Conservation (phyloP, 352 stramenopile species). For the Globisporangium nodosum region DNA sequence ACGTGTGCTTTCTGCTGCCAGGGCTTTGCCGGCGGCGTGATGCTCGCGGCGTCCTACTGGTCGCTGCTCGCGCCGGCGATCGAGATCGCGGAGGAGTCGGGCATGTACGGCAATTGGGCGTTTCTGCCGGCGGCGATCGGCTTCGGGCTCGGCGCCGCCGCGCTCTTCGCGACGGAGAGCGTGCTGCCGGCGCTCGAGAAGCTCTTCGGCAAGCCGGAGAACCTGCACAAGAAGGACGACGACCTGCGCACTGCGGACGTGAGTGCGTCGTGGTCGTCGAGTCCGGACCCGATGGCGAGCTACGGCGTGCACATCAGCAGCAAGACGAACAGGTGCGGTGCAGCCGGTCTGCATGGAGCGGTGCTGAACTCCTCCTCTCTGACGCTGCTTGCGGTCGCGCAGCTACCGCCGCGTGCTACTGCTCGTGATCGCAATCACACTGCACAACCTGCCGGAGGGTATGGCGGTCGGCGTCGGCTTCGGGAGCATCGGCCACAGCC, state of each 20-base stretch:
- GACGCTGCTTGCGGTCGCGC: neutral
- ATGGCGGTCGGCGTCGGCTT: slow-evolving; percentile 90
- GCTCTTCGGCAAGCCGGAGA: slow-evolving; percentile 28
- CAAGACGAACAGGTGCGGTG: slow-evolving; percentile 3
- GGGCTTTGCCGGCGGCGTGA: slow-evolving; percentile 88
- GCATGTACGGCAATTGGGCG: slow-evolving; percentile 72
- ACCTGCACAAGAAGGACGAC: slow-evolving; percentile 50
- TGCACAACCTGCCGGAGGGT: slow-evolving; percentile 89
- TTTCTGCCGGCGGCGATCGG: slow-evolving; percentile 82
- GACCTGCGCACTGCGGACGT: slow-evolving; percentile 18
- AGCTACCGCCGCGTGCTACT: slow-evolving; percentile 79
- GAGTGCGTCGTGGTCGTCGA: neutral
- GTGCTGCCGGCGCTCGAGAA: slow-evolving; percentile 59
- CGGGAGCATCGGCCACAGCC: slow-evolving; percentile 69
- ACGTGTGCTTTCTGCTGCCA: slow-evolving; percentile 1
- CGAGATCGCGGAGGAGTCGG: slow-evolving; percentile 80
- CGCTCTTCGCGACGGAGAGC: slow-evolving; percentile 72
- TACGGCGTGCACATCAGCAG: slow-evolving; percentile 19
- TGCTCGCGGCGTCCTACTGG: slow-evolving; percentile 89
- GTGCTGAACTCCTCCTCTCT: too few species aligned
- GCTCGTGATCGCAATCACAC: slow-evolving; percentile 86
- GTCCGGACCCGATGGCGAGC: slow-evolving; percentile 20
- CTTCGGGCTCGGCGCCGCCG: slow-evolving; percentile 69
- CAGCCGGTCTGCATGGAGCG: neutral
- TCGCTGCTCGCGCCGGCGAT: slow-evolving; percentile 82